phyloP scores from a whole-genome alignment of 2,329 filamentous ascomycete species.

The Nothomitra cinnamomea region DNA sequence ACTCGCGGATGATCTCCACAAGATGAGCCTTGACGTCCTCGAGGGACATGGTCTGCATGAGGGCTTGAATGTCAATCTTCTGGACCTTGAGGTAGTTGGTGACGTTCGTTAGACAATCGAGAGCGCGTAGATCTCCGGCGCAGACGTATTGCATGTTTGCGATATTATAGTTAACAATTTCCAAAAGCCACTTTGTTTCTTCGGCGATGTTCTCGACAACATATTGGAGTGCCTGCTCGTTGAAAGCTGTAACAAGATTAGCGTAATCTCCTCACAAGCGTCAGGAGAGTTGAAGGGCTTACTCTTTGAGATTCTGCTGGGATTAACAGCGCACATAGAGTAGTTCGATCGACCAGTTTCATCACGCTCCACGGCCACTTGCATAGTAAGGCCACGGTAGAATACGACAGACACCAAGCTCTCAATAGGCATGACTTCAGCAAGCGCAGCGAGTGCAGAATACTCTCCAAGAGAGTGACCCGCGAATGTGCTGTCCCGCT shows the following conservation, averaged over 20 bases:
- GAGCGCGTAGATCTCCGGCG: slow-evolving; percentile 47
- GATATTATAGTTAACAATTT: slow-evolving; percentile 93
- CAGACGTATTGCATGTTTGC: slow-evolving; percentile 55
- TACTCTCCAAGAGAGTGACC: slow-evolving; percentile 98
- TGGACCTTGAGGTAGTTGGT: slow-evolving; percentile 93
- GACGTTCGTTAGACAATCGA: slow-evolving; percentile 55
- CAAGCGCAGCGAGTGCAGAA: slow-evolving; percentile 85
- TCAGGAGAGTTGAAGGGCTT: neutral
- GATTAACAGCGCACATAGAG: slow-evolving; percentile 98
- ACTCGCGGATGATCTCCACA: slow-evolving; percentile 77
- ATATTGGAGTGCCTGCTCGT: slow-evolving; percentile 91
- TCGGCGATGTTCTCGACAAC: slow-evolving; percentile 92
- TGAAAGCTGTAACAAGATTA: slow-evolving; percentile 43
- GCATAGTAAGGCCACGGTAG: slow-evolving; percentile 98
- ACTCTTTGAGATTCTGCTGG: slow-evolving; percentile 87
- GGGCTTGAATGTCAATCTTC: slow-evolving; percentile 89
- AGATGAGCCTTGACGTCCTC: slow-evolving; percentile 86
- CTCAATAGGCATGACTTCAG: slow-evolving; percentile 99
- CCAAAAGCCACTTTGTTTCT: slow-evolving; percentile 84
- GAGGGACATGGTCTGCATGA: slow-evolving; percentile 71
- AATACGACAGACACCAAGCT: slow-evolving; percentile 96
- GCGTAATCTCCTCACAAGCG: neutral
- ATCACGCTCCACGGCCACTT: slow-evolving; percentile 95
- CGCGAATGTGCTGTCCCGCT: slow-evolving; percentile 90
- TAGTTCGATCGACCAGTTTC: slow-evolving; percentile 89